Percentiles rank a stretch among this genome's conserved stretches.
Evolutionary conservation across 192 early-diverging fungal genomes (phyloP).

Genomic region (Podila verticillata): DNA sequence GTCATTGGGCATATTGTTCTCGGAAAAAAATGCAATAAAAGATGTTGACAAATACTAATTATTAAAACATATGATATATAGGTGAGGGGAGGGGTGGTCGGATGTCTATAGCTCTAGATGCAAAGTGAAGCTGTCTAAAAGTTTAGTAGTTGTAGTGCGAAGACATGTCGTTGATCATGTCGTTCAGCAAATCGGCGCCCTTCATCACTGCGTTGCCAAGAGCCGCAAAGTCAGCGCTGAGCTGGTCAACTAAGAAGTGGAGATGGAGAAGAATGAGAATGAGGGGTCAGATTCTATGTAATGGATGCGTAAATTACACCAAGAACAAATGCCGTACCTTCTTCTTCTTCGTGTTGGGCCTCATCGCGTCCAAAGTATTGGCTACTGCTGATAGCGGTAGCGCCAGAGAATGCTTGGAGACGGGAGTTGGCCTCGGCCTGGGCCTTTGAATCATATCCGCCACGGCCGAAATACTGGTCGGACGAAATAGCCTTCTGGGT

Average conservation of each 20-base stretch:
- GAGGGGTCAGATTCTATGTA: neutral
- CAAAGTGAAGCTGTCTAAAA: neutral
- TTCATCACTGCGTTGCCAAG: constrained; percentile 53
- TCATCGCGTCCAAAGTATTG: constrained; percentile 85
- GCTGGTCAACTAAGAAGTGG: constrained; percentile 26
- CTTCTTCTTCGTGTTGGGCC: constrained; percentile 49
- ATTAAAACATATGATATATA: too few relatives aligned
- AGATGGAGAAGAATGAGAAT: neutral
- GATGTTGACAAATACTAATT: too few relatives aligned
- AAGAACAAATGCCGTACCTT: constrained; percentile 4
- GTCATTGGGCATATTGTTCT: too few relatives aligned
- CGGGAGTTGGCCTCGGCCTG: constrained; percentile 64
- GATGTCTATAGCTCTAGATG: too few relatives aligned
- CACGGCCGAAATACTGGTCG: constrained; percentile 92
- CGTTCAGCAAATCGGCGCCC: constrained; percentile 48
- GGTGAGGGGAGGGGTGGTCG: too few relatives aligned
- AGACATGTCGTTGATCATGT: constrained; percentile 48
- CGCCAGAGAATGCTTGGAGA: constrained; percentile 72
- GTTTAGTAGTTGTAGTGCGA: constrained; percentile 51
- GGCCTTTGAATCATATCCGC: constrained; percentile 68
- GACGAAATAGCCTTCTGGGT: constrained; percentile 89
- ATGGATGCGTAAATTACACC: too few relatives aligned
- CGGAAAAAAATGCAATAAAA: too few relatives aligned
- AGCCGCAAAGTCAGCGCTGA: constrained; percentile 51
- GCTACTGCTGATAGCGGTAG: constrained; percentile 82